Evolutionary conservation across 768 basidiomycete genomes (phyloP), one percentile per base, ranked within the genome.

Genomic region (Clitopilus passeckerianus): DNA sequence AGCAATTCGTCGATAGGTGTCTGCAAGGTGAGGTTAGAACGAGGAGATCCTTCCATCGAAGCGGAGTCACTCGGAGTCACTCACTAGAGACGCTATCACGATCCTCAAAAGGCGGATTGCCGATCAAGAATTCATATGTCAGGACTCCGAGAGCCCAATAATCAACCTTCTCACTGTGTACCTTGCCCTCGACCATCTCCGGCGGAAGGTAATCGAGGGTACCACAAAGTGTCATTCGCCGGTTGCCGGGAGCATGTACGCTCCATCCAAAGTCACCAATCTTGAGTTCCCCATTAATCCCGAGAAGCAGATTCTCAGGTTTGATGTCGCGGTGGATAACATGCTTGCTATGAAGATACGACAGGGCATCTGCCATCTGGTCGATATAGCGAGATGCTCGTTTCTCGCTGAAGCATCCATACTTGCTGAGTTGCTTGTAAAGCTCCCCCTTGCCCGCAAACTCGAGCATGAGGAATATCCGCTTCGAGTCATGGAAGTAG

Each of bases 281-380:
- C 80, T 99, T 98, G 66, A 99, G 78, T 70, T 98, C 96, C 41
- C 96, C 96, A 65, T 95, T 93, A 67, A 98, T 84, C 10, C 95
- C 95, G 12, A 98, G 78, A 33, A 99, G 81, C 54, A 99, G 74
- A 71, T 99, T 99, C 76, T 99, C 96, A 0, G 97, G 97, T 73
- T 99, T 99, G 77, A 99, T 99, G 67, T 99, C 97, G 33, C 97
- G 86, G 72, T 99, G 97, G 55, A 98, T 99, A 68, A 99, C 95
- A 68, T 98, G 95, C 69, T 98, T 99, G 56, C 80, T 77, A 70
- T 99, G 97, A 16, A 98, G 81, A 70, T 99, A 99, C 10, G 78
- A 78, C 50, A 99, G 76, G 2, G 96, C 97, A 72, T 98, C 96
- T 9, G 95, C 91, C 96, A 99, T 98, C 70, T 98, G 97, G 68